Base-by-base conservation (phyloP, 495 filamentous ascomycete genomes). In the Tuber melanosporum region DNA sequence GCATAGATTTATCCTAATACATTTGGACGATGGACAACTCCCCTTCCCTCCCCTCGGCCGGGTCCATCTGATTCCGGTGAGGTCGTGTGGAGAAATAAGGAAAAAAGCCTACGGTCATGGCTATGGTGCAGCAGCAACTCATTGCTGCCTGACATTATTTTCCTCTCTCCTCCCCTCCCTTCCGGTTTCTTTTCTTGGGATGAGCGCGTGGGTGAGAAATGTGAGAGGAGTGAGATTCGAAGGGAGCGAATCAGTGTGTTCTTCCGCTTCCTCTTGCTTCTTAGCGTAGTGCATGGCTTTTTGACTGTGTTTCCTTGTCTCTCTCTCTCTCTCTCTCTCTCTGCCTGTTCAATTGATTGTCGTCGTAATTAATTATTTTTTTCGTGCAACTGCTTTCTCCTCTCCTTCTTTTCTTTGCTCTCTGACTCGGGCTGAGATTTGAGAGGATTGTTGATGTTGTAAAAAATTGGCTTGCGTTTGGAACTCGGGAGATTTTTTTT, bases 171-270 rank as follows among this genome's bases (percentile, higher is more conserved):
- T n/a, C 26, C 49, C 2, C 19, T 22, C n/a, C 8, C 52, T 62
- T 62, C 52, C 52, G 52, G 52, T 62, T 62, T 32, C 52, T 62
- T 62, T 62, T 62, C 52, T 62, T 62, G n/a, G 52, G 52, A 62
- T 62, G 52, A n/a, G 3, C 52, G 52, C n/a, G 2, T 62, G 52
- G 14, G 49, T 52, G 52, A 62, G 52, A 62, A 10, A 62, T 62
- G 52, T 32, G 52, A 26, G n/a, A 62, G 3, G 26, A 32, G 52
- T 62, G 52, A 62, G 52, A 62, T 62, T 62, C 52, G 52, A 32
- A 41, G 39, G 52, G 52, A 62, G 52, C n/a, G 52, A 62, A 62
- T 62, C 20, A 32, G 3, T 62, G 0, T 32, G n/a, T 62, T 3
- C 52, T 15, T 15, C 52, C n/a, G 52, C 52, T 52, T 8, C 49